Conservation (phyloP, 106 monocot genomes). For the Cymbidium sinense region DNA sequence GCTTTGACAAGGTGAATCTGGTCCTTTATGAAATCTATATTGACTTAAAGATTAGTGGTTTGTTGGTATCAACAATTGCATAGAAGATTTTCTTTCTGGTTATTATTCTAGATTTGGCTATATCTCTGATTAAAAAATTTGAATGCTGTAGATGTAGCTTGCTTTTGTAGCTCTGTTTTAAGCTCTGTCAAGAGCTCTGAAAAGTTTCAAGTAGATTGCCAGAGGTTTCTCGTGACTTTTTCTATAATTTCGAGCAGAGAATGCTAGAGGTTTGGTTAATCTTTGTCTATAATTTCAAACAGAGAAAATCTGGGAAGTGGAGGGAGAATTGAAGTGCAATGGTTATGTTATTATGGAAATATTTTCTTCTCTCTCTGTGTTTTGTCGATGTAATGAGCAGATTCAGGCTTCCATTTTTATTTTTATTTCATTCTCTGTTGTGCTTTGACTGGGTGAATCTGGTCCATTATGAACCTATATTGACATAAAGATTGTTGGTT, state of each 20-base stretch:
- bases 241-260: not conserved
- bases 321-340: not conserved
- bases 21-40: not conserved
- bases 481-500: too few species aligned
- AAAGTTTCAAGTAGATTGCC: not conserved
- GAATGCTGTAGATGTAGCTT: not conserved
- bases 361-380: too few species aligned
- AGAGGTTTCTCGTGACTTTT: not conserved
- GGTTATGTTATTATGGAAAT: too few species aligned
- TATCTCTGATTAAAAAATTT: not conserved
- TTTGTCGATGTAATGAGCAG: too few species aligned
- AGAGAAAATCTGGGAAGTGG: not conserved
- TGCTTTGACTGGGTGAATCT: too few species aligned
- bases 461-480: too few species aligned
- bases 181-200: not conserved
- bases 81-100: too few species aligned
- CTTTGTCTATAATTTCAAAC: not conserved
- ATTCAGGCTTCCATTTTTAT: too few species aligned
- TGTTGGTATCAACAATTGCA: too few species aligned
- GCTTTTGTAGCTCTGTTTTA: not conserved
- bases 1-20: not conserved
- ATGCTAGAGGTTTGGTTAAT: not conserved
- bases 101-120: not conserved
- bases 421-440: too few species aligned
- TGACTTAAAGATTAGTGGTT: not conserved